Evolutionary conservation across 148 eudicot genomes (phyloP).

Genomic region (Silene latifolia): DNA sequence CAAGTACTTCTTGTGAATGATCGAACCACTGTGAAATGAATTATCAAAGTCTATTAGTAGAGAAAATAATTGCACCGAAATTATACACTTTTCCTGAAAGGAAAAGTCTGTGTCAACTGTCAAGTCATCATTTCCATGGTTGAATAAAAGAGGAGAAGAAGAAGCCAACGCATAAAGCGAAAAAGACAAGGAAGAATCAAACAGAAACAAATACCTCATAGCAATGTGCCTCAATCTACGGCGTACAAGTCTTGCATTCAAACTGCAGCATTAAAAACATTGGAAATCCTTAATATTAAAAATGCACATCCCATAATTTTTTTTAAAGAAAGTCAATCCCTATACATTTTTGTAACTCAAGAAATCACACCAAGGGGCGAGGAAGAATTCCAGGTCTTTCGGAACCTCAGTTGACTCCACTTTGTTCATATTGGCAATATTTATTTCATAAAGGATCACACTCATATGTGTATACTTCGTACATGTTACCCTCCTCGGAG

Average conservation of each 20-base stretch:
- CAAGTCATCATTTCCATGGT: neutral
- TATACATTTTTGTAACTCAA: neutral
- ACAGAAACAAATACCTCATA: slow-evolving; percentile 49
- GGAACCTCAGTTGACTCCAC: neutral
- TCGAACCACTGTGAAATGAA: slow-evolving; percentile 53
- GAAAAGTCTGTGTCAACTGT: neutral
- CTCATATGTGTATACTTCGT: neutral
- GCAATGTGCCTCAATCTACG: slow-evolving; percentile 84
- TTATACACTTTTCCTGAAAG: neutral
- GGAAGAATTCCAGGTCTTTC: neutral
- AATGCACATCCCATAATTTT: neutral
- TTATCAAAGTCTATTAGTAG: neutral
- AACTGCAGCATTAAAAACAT: slow-evolving; percentile 43
- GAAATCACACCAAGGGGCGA: neutral
- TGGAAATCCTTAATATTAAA: slow-evolving; percentile 6
- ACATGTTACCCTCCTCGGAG: neutral
- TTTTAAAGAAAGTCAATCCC: neutral
- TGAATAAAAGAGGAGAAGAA: neutral
- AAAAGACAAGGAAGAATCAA: neutral
- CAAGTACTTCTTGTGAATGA: slow-evolving; percentile 78
- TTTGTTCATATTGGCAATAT: neutral
- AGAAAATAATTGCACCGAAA: neutral
- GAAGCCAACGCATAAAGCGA: neutral
- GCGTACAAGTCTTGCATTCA: slow-evolving; percentile 84
- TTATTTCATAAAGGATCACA: neutral